Evolutionary conservation across 2,329 filamentous ascomycete species (phyloP), one percentile per base, ranked within the genome.

Genomic region (Biscogniauxia mediterranea): DNA sequence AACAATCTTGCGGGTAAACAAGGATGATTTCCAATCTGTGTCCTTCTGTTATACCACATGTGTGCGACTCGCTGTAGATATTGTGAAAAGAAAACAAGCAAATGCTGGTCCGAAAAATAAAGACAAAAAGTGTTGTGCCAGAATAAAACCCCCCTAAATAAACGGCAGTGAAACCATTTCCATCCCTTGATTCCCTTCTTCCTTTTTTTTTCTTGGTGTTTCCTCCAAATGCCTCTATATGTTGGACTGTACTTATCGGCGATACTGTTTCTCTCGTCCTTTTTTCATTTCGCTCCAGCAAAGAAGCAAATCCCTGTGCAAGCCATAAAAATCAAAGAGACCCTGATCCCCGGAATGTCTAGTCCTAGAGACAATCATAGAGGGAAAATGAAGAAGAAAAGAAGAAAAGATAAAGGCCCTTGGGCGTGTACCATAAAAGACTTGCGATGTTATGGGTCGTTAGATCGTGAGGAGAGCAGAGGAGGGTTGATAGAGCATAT

Each of bases 361-460:
- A 46, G 38, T 46, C 64, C 57, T 58, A 32, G 55, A 28, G 51
- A 49, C 46, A 64, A 64, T 21, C 28, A 13, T 9, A 32, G 28
- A 6, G 50, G 26, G 28, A 54, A 68, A 64, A 68, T 62, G 67
- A 67, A 68, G 67, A 60, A 60, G 52, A 59, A 32, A 32, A 13
- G 57, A 23, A 23, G 63, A 64, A 58, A 63, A 66, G 52, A 42
- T 53, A 57, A 55, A 63, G 55, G 64, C 59, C 60, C 58, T 58
- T 63, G 50, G 59, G 63, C 23, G 5, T 46, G 50, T 53, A 59
- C 28, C 53, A 53, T 49, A 38, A 59, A 59, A 54, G 65, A 69
- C 67, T 69, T 70, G 71, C 62, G 67, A 59, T 32, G 28, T 59
- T 62, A 60, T 56, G 67, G 68, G 67, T 72, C 69, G 71, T 74